Conservation (phyloP, 768 basidiomycete species). For the Russula dissimulans region DNA sequence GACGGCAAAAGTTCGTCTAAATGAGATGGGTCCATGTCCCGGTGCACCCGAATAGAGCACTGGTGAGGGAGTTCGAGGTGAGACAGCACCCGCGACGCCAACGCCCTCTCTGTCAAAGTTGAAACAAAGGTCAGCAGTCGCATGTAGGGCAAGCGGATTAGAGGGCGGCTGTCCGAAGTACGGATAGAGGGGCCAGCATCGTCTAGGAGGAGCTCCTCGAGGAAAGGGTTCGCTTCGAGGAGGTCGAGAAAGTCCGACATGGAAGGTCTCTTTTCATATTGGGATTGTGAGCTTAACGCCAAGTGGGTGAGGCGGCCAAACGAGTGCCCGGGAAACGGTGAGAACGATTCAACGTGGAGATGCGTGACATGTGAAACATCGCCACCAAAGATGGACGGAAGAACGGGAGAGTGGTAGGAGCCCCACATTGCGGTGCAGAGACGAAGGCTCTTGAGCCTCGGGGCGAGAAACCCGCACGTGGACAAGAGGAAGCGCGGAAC, state of each 20-base stretch:
- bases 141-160: conserved; percentile 10
- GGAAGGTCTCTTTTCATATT: conserved; percentile 18
- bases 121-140: conserved; percentile 15
- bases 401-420: conserved; percentile 8
- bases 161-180: conserved; percentile 5
- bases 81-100: conserved; percentile 9
- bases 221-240: conserved; percentile 14
- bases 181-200: conserved; percentile 19
- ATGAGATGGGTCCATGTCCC: conserved; percentile 19
- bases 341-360: conserved; percentile 21
- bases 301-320: conserved; percentile 19
- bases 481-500: conserved; percentile 16
- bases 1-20: conserved; percentile 10
- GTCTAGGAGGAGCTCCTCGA: conserved; percentile 20
- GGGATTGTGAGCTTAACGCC: conserved; percentile 19
- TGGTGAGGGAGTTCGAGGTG: conserved; percentile 14
- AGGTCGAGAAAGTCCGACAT: conserved; percentile 20
- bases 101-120: conserved; percentile 10
- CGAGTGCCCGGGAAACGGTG: conserved; percentile 17
- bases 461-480: conserved; percentile 16
- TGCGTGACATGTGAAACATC: conserved; percentile 19
- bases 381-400: conserved; percentile 17
- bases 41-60: conserved; percentile 14
- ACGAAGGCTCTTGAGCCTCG: conserved; percentile 15
- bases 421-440: conserved; percentile 21